phyloP scores from a whole-genome alignment of 192 early-diverging fungal species.

The Coemansia sp. region DNA sequence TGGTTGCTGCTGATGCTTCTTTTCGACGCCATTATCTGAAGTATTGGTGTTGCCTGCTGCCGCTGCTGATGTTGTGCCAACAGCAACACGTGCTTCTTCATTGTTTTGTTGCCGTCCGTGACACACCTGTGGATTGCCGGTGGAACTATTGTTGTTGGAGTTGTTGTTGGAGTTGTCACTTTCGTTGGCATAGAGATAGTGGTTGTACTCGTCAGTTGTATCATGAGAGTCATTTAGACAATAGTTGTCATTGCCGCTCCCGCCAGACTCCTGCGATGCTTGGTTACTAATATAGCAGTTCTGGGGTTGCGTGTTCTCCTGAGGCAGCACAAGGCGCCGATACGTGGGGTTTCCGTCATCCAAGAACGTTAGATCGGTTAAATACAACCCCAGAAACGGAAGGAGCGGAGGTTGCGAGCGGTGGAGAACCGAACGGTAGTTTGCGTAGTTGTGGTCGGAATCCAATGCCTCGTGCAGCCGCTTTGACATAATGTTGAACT shows the following conservation, averaged over 20 bases:
- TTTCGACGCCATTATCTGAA: not conserved
- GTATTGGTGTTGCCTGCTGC: not conserved
- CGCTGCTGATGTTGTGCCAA: not conserved
- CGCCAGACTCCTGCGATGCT: not conserved
- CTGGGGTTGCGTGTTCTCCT: conserved; percentile 3
- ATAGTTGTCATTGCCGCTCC: not conserved
- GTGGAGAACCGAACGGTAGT: conserved; percentile 54
- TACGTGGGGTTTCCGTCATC: conserved; percentile 80
- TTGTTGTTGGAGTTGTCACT: not conserved
- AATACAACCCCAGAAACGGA: conserved; percentile 77
- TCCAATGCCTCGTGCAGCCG: conserved; percentile 61
- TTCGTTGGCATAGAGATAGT: too few relatives aligned
- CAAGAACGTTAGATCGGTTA: conserved; percentile 82
- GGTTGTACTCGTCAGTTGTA: too few relatives aligned
- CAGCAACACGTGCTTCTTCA: not conserved
- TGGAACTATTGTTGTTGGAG: not conserved
- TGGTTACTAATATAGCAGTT: not conserved
- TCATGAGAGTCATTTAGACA: not conserved
- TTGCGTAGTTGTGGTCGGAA: conserved; percentile 66
- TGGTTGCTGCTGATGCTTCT: not conserved
- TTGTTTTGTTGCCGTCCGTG: not conserved
- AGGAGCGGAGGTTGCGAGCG: conserved; percentile 65
- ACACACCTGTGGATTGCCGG: not conserved
- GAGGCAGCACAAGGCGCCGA: conserved; percentile 39
- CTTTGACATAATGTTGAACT: conserved; percentile 65